These are phyloP conservation scores for Ogataea philodendri DNA, from an alignment of 805 yeast species.

Conservation along the genomic window DNA sequence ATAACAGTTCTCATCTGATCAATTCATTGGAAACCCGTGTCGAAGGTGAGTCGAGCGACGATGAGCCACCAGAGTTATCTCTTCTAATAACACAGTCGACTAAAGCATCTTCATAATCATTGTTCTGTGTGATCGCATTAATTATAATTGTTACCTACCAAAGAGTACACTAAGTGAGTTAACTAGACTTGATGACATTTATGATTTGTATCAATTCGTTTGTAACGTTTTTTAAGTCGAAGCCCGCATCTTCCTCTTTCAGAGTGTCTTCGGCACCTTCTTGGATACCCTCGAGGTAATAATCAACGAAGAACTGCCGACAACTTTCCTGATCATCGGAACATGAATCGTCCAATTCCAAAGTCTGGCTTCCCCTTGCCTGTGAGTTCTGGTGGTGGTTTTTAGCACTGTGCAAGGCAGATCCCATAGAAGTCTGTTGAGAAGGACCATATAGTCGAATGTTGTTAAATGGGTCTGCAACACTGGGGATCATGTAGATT, in stretches of 20 bases:
- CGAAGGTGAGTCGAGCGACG: too few species aligned
- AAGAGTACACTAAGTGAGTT: too few species aligned
- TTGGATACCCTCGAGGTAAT: constrained; percentile 47
- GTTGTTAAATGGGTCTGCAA: constrained; percentile 63
- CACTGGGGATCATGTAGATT: constrained; percentile 52
- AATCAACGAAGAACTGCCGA: constrained; percentile 49
- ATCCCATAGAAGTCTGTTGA: too few species aligned
- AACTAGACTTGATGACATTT: constrained; percentile 18
- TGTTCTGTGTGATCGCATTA: too few species aligned
- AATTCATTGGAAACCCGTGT: too few species aligned
- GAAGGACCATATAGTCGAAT: constrained; percentile 66
- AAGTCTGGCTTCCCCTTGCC: too few species aligned
- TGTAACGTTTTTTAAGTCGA: constrained; percentile 21
- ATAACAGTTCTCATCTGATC: too few species aligned
- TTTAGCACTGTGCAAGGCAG: too few species aligned
- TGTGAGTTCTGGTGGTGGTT: too few species aligned
- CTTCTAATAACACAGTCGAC: too few species aligned
- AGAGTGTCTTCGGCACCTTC: constrained; percentile 49
- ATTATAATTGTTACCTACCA: too few species aligned
- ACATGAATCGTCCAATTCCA: constrained; percentile 45
- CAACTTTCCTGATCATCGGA: constrained; percentile 65
- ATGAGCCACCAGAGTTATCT: constrained; percentile 29
- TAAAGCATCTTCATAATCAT: too few species aligned
- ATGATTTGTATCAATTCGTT: constrained; percentile 18
- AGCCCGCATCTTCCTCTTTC: constrained; percentile 47